phyloP scores from a whole-genome alignment of 352 stramenopile genomes.

The Pythium apleroticum region DNA sequence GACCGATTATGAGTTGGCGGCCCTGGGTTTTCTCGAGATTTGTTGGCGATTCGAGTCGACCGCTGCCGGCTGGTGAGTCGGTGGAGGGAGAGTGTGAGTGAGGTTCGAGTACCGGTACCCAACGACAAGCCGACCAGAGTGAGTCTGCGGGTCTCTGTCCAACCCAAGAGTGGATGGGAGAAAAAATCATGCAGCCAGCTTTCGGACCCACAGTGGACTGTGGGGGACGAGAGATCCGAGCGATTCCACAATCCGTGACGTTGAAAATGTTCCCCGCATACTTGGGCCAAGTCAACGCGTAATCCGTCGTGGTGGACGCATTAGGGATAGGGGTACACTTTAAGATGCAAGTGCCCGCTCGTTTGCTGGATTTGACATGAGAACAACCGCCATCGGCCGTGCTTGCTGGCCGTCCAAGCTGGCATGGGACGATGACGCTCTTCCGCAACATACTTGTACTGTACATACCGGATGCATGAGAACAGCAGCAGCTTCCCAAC shows the following conservation, averaged over 20 bases:
- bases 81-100: slow-evolving; percentile 21
- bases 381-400: too few relatives aligned
- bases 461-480: background rate
- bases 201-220: slow-evolving; percentile 17
- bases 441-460: background rate
- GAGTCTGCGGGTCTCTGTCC: background rate
- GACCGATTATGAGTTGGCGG: slow-evolving; percentile 7
- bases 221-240: slow-evolving; percentile 11
- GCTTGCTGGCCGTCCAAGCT: too few relatives aligned
- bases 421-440: background rate
- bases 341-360: slow-evolving; percentile 16
- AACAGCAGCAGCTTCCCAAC: background rate
- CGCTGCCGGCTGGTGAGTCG: background rate
- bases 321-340: slow-evolving; percentile 27
- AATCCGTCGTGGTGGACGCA: slow-evolving; percentile 5
- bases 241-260: background rate
- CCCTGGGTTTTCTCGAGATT: slow-evolving; percentile 7
- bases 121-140: slow-evolving; percentile 17
- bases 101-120: slow-evolving; percentile 14
- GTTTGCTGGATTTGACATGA: slow-evolving; percentile 5
- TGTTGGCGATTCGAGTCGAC: slow-evolving; percentile 6
- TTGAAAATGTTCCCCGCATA: slow-evolving; percentile 7
- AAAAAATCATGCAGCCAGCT: slow-evolving; percentile 26
- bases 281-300: slow-evolving; percentile 8
- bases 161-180: background rate